Base-by-base conservation (phyloP, 306 rosid genomes). In the Rosa persica region DNA sequence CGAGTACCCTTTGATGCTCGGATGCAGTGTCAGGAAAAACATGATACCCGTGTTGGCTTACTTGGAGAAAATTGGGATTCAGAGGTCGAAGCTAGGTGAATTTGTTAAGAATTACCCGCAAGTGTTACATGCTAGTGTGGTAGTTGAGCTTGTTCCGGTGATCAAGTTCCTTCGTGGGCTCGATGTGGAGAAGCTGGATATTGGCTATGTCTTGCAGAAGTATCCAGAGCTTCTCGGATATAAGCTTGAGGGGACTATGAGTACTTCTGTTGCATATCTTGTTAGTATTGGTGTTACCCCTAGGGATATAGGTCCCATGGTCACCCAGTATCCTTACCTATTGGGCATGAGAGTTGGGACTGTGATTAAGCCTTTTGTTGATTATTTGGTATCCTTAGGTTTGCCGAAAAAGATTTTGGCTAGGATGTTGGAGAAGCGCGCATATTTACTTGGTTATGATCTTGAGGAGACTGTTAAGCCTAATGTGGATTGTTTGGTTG, bases 301-400 rank as follows among this genome's bases (percentile, higher is more conserved):
- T 62, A 88, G 98, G 75, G 99, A 95, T 84, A 91, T 93, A 46
- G 98, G 98, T 72, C 97, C 97, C 1, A 95, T 95, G 98, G 93
- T 93, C 4, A 90, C 96, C 0, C 99, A 91, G 64, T 95, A 87
- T 83, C 99, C 98, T 66, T 91, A 89, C 79, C 8, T 95, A 5
- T 83, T 95, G 79, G 99, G 97, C 25, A 91, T 91, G 98, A 93
- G 99, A 81, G 98, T 95, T 81, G 99, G 98, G 66, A 91, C 98
- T 36, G 70, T 90, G 79, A 93, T 95, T 46, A 95, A 93, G 78
- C 96, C 97, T 0, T 69, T 95, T 2, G 85, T 91, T 68, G 98
- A 93, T 54, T 93, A 87, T 84, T 81, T 95, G 88, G 84, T 89
- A 15, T 79, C 79, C 27, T 81, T 93, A 72, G 93, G 97, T 17